phyloP scores from a whole-genome alignment of 1,284 basidiomycete species.

The Cutaneotrichosporon curvatum region DNA sequence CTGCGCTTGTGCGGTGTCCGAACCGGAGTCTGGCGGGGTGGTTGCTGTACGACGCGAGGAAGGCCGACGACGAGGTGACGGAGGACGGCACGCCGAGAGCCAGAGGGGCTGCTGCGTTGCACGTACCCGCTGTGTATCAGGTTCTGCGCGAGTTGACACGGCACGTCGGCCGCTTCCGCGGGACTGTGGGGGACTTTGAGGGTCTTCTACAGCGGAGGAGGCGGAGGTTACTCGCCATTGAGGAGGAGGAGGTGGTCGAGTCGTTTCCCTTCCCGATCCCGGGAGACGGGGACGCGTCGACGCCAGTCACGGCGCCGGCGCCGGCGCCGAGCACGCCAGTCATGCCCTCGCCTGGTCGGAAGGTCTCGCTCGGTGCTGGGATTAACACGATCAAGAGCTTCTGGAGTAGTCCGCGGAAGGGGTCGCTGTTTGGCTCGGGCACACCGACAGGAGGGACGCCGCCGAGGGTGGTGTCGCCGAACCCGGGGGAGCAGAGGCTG shows the following conservation, averaged over 20 bases:
- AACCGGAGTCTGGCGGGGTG: slow-evolving; percentile 80
- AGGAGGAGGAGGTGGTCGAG: slow-evolving; percentile 73
- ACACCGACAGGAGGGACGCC: slow-evolving; percentile 1
- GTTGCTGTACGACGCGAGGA: slow-evolving; percentile 49
- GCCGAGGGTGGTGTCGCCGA: background rate
- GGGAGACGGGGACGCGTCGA: too few species aligned
- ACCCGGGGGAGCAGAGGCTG: too few species aligned
- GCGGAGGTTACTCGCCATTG: slow-evolving; percentile 81
- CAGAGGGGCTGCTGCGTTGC: too few species aligned
- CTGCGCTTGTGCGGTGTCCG: slow-evolving; percentile 71
- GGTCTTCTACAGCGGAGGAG: slow-evolving; percentile 74
- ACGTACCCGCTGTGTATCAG: slow-evolving; percentile 62
- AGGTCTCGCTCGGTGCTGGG: too few species aligned
- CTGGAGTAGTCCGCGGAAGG: background rate
- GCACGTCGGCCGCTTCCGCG: slow-evolving; percentile 41
- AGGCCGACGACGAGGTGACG: slow-evolving; percentile 19
- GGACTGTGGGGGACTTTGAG: slow-evolving; percentile 62
- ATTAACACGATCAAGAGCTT: background rate
- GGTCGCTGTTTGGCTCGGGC: background rate
- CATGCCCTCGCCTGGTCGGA: too few species aligned
- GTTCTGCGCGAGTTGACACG: slow-evolving; percentile 68
- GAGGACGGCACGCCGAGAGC: slow-evolving; percentile 36
- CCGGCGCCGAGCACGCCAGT: background rate
- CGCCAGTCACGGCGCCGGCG: too few species aligned
- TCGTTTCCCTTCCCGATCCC: too few species aligned